phyloP scores from a whole-genome alignment of 169 alveolate genomes.

The Plasmodium berghei region DNA sequence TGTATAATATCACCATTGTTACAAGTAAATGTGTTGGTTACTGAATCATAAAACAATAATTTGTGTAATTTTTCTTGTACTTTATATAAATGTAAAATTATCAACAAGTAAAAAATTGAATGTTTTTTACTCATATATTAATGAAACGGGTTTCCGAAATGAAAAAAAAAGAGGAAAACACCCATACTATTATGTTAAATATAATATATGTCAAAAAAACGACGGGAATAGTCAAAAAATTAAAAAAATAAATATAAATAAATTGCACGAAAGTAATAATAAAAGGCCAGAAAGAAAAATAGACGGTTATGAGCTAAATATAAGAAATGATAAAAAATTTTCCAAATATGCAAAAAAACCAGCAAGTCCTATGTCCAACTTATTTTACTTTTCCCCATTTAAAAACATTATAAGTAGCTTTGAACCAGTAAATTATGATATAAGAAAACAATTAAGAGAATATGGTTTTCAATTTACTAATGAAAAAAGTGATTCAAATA shows the following conservation, averaged over 20 bases:
- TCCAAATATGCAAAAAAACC: slow-evolving; percentile 82
- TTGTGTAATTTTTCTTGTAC: slow-evolving; percentile 1
- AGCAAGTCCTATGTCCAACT: slow-evolving; percentile 82
- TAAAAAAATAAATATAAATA: background rate
- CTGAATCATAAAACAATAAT: slow-evolving; percentile 1
- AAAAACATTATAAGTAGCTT: slow-evolving; percentile 80
- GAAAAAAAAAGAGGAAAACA: slow-evolving; percentile 8
- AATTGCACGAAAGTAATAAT: slow-evolving; percentile 10
- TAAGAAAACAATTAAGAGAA: slow-evolving; percentile 59
- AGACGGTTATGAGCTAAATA: slow-evolving; percentile 81
- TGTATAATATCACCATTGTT: background rate
- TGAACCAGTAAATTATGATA: slow-evolving; percentile 47
- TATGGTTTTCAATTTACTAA: slow-evolving; percentile 68
- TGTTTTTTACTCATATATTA: background rate
- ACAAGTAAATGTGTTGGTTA: slow-evolving; percentile 7
- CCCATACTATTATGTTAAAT: slow-evolving; percentile 7
- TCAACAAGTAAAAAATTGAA: background rate
- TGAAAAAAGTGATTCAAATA: slow-evolving; percentile 64
- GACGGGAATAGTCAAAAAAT: slow-evolving; percentile 15
- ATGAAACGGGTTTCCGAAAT: too few species aligned
- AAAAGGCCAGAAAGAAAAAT: slow-evolving; percentile 79
- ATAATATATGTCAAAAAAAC: slow-evolving; percentile 2
- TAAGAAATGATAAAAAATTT: slow-evolving; percentile 83
- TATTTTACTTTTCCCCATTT: slow-evolving; percentile 81
- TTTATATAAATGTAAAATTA: slow-evolving; percentile 1